phyloP scores from a whole-genome alignment of 345 rosid species.

The Eucalyptus sp. region DNA sequence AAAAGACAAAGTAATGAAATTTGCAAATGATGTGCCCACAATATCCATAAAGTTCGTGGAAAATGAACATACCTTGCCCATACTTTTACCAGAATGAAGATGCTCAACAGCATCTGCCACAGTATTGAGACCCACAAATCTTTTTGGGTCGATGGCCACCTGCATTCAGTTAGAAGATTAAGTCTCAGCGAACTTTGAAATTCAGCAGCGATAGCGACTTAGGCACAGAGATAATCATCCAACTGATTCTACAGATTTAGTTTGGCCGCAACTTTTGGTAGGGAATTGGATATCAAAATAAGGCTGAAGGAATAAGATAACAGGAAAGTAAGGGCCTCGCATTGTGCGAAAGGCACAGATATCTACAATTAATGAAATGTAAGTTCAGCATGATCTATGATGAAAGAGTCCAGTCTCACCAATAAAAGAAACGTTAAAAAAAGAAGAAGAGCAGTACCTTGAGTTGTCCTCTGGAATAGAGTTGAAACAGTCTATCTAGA shows the following conservation, averaged over 20 bases:
- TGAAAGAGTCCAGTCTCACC: neutral
- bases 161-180: too few species aligned
- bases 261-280: neutral
- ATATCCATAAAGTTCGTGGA: too few species aligned
- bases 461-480: constrained; percentile 70
- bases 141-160: too few species aligned
- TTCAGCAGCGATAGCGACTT: neutral
- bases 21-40: too few species aligned
- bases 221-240: neutral
- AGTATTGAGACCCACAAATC: too few species aligned
- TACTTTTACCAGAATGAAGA: too few species aligned
- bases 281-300: neutral
- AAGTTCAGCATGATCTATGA: neutral
- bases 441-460: constrained; percentile 32
- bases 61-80: too few species aligned
- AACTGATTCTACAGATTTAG: neutral
- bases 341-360: neutral
- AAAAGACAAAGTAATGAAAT: neutral
- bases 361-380: neutral
- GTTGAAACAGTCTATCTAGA: constrained; percentile 48
- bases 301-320: neutral
- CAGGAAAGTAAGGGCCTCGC: neutral
- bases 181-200: neutral
- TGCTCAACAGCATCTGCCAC: too few species aligned
- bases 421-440: neutral